A percentile compares a stretch with the other conserved stretches of the same genome.
phyloP scores from a whole-genome alignment of 371 early-diverging fungal species.

The Syncephalastrum monosporum region DNA sequence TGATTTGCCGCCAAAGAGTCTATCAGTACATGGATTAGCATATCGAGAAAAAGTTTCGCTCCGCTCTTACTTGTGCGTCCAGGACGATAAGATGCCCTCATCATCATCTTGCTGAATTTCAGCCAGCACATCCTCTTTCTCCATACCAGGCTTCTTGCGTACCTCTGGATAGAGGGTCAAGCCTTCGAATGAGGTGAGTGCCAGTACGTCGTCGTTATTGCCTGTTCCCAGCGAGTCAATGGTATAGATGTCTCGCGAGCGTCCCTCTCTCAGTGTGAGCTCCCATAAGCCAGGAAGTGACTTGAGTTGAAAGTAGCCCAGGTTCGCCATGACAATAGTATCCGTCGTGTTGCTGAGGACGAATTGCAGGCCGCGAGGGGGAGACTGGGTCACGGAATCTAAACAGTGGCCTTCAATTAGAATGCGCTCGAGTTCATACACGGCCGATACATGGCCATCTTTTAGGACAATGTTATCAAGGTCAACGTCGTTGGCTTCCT shows the following conservation, averaged over 20 bases:
- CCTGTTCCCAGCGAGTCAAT: conserved; percentile 64
- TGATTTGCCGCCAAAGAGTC: conserved; percentile 22
- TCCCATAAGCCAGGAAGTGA: conserved; percentile 89
- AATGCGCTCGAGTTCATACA: conserved; percentile 79
- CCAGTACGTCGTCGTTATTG: conserved; percentile 44
- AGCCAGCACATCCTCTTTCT: conserved; percentile 71
- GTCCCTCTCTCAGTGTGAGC: conserved; percentile 77
- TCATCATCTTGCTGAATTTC: conserved; percentile 19
- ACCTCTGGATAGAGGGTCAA: conserved; percentile 76
- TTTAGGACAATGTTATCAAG: conserved; percentile 86
- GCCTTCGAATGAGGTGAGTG: conserved; percentile 80
- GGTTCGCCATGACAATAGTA: conserved; percentile 95
- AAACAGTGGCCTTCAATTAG: conserved; percentile 88
- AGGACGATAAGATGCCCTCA: conserved; percentile 51
- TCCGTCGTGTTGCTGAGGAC: conserved; percentile 81
- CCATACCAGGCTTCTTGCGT: conserved; percentile 79
- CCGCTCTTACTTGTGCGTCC: conserved; percentile 44
- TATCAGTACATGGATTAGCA: neutral
- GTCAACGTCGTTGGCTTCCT: conserved; percentile 74
- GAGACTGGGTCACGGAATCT: conserved; percentile 59
- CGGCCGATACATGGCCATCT: conserved; percentile 61
- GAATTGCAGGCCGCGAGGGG: conserved; percentile 91
- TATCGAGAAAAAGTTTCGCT: neutral
- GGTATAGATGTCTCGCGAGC: conserved; percentile 75
- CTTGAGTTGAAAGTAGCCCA: conserved; percentile 94